Percentiles rank a stretch among this genome's conserved stretches.
These are phyloP conservation scores for Arthroderma sp. DNA, from an alignment of 2,329 filamentous ascomycete genomes.

Conservation along the genomic window DNA sequence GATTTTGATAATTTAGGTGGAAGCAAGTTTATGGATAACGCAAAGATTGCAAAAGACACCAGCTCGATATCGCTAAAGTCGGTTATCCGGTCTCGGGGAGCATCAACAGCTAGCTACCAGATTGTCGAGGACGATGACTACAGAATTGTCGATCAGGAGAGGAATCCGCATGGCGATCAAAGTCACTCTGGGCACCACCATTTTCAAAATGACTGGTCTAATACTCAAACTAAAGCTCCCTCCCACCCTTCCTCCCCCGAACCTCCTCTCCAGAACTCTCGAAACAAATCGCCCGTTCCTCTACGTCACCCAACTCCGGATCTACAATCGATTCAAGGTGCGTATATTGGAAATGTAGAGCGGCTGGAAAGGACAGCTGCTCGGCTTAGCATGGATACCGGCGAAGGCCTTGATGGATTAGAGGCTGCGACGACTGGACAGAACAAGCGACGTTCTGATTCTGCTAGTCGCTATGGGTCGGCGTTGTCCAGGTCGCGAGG, in stretches of 20 bases:
- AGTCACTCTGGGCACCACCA: not conserved
- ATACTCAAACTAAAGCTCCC: not conserved
- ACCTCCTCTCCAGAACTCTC: conserved; percentile 25
- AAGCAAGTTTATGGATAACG: conserved; percentile 16
- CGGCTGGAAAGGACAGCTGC: conserved; percentile 37
- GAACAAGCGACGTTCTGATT: conserved; percentile 15
- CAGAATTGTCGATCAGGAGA: conserved; percentile 19
- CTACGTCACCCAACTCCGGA: conserved; percentile 37
- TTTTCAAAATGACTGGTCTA: not conserved
- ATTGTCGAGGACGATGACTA: conserved; percentile 36
- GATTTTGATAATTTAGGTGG: conserved; percentile 22
- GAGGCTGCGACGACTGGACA: conserved; percentile 7
- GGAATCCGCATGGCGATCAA: conserved; percentile 2
- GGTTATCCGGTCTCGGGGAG: conserved; percentile 8
- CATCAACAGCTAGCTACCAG: conserved; percentile 26
- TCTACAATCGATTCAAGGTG: conserved; percentile 37
- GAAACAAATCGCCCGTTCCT: conserved; percentile 29
- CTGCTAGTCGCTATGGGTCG: conserved; percentile 14
- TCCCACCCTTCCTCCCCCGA: conserved; percentile 16
- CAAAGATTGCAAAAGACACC: conserved; percentile 17
- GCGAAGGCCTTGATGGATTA: conserved; percentile 31
- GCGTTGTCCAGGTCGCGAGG: conserved; percentile 15
- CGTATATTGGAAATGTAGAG: conserved; percentile 38
- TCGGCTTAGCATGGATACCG: conserved; percentile 34
- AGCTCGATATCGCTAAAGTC: conserved; percentile 10